Base-by-base conservation (phyloP, 805 yeast genomes). In the Teunomyces barrocoloradensis region DNA sequence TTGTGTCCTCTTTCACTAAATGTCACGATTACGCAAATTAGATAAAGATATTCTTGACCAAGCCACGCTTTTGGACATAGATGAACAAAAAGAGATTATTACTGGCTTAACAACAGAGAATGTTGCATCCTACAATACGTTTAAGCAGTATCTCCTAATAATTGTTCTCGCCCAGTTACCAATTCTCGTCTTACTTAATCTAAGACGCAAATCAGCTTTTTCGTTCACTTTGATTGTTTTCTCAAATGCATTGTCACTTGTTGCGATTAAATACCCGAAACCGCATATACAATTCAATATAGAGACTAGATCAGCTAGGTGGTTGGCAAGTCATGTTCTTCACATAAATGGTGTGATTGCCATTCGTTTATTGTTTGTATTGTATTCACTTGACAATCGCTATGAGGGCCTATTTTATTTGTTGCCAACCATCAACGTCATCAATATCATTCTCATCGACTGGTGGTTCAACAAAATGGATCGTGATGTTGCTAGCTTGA, bases 81-180 rank as follows among this genome's bases (percentile, higher is more conserved):
- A 57, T 15, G 66, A 61, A 49, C 66, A 61, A 50, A 53, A 54
- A 5, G 50, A 47, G n/a, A 50, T 61, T 25, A 50, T 61, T 23
- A 41, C 46, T 28, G 51, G 47, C 32, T 50, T 61, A 20, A 30
- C 46, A 3, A 40, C 44, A 2, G 51, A 53, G 35, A 61, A 61
- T 47, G 46, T 47, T 27, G 48, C 43, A n/a, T 33, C 51, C 20
- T 42, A 46, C 39, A 29, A 25, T 7, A 27, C 42, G 3, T 46
- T 42, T 42, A 47, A 45, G 30, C 28, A 43, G 17, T 53, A 45
- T 43, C 42, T 52, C 12, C 39, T 49, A 20, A 34, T 51, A 17
- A 44, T 56, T n/a, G 42, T 48, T 13, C 46, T 58, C 3, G 48
- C 52, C 10, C 57, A 59, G 36, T 35, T 55, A 13, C 63, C 60